These are phyloP conservation scores for Cucumis cinereus DNA, from an alignment of 306 rosid genomes.

Conservation along the genomic window DNA sequence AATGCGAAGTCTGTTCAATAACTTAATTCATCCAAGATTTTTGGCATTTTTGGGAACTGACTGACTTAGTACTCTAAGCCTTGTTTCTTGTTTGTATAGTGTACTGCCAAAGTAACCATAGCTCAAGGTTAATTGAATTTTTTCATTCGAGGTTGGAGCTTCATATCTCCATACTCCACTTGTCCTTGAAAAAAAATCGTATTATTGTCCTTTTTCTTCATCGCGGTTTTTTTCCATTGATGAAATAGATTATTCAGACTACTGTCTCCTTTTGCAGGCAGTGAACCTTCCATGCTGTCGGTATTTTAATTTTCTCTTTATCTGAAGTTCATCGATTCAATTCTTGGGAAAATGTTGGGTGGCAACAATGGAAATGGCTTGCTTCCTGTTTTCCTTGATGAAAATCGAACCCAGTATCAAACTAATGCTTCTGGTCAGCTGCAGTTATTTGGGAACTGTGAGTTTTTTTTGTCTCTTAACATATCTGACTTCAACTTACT, in stretches of 20 bases:
- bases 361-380: constrained; percentile 52
- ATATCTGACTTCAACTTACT: neutral
- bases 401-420: constrained; percentile 42
- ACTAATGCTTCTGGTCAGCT: constrained; percentile 57
- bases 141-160: neutral
- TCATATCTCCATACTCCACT: neutral
- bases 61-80: neutral
- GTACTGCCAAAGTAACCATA: neutral
- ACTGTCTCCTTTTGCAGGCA: constrained; percentile 13
- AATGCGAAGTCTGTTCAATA: neutral
- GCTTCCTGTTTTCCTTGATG: constrained; percentile 67
- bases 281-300: constrained; percentile 8
- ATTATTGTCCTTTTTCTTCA: neutral
- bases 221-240: neutral
- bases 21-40: neutral
- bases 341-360: constrained; percentile 47
- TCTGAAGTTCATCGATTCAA: constrained; percentile 9
- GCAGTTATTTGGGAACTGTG: constrained; percentile 71
- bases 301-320: constrained; percentile 9
- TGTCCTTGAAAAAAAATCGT: neutral
- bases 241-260: neutral
- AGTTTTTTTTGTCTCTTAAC: constrained; percentile 24
- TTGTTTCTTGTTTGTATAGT: neutral
- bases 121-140: too few species aligned
- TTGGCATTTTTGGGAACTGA: neutral